phyloP scores from a whole-genome alignment of 2,329 filamentous ascomycete species.

The Paracamarosporium sp. region DNA sequence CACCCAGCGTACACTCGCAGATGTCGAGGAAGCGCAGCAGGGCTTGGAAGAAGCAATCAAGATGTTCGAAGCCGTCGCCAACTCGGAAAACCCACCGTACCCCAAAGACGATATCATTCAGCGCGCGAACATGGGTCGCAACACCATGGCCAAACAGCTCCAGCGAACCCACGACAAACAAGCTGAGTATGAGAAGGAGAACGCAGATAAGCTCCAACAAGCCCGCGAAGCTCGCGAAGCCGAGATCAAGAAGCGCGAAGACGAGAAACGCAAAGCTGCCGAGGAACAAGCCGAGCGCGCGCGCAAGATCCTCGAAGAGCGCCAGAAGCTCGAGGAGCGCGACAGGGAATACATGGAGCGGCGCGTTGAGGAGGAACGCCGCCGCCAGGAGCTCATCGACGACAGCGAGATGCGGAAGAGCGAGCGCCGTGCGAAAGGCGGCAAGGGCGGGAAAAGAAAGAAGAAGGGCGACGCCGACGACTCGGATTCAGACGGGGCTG shows the following conservation, averaged over 20 bases:
- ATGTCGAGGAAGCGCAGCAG: constrained; percentile 79
- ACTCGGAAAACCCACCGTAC: constrained; percentile 76
- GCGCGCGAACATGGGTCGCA: constrained; percentile 95
- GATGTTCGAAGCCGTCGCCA: constrained; percentile 65
- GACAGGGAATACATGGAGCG: constrained; percentile 75
- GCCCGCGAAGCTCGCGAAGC: constrained; percentile 81
- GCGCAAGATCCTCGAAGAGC: constrained; percentile 84
- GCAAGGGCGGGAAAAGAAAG: constrained; percentile 59
- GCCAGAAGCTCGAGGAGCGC: constrained; percentile 78
- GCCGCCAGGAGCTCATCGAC: constrained; percentile 66
- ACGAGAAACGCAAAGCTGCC: constrained; percentile 71
- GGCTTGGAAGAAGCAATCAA: constrained; percentile 89
- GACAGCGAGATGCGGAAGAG: constrained; percentile 82
- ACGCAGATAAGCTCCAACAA: constrained; percentile 83
- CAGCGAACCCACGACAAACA: constrained; percentile 85
- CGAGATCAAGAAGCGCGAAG: constrained; percentile 79
- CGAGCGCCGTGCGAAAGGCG: constrained; percentile 59
- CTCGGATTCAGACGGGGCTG: constrained; percentile 52
- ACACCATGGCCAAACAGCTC: constrained; percentile 91
- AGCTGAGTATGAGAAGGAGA: constrained; percentile 90
- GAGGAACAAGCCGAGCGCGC: constrained; percentile 76
- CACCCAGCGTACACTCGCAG: constrained; percentile 75
- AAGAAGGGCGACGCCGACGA: constrained; percentile 64
- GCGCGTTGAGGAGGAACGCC: constrained; percentile 73
- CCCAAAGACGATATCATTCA: constrained; percentile 90